These are phyloP conservation scores for Arthrobotrys sphaeroides DNA, from an alignment of 2,329 filamentous ascomycete species.

Conservation along the genomic window DNA sequence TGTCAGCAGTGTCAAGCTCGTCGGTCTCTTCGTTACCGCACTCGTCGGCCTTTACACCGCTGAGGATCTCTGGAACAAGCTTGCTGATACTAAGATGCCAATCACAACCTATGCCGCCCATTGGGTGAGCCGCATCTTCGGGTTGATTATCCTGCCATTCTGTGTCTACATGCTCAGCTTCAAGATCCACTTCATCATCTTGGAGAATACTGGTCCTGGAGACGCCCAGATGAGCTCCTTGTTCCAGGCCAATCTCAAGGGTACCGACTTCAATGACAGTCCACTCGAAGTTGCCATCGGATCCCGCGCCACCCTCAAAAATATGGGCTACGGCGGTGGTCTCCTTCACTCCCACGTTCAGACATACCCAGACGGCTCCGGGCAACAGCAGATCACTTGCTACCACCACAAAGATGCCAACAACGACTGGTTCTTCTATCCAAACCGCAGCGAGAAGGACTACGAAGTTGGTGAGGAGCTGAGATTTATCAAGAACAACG, in stretches of 20 bases:
- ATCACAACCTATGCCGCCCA: conserved; percentile 79
- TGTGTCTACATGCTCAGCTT: conserved; percentile 96
- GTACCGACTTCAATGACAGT: conserved; percentile 92
- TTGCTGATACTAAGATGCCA: conserved; percentile 91
- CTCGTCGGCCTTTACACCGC: conserved; percentile 94
- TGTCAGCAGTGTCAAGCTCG: conserved; percentile 98
- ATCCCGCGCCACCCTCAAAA: conserved; percentile 92
- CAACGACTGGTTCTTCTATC: conserved; percentile 99
- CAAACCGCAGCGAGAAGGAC: conserved; percentile 79
- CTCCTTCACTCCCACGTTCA: conserved; percentile 96
- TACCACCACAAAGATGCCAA: conserved; percentile 99
- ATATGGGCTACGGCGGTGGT: conserved; percentile 98
- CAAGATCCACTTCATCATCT: conserved; percentile 89
- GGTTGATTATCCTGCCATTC: conserved; percentile 86
- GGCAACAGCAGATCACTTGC: conserved; percentile 96
- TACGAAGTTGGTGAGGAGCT: conserved; percentile 77
- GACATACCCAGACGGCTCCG: conserved; percentile 91
- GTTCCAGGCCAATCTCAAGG: conserved; percentile 95
- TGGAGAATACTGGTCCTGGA: conserved; percentile 91
- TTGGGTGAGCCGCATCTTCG: conserved; percentile 79
- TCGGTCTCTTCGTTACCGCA: conserved; percentile 93
- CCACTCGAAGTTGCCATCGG: conserved; percentile 90
- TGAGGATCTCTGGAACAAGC: conserved; percentile 98
- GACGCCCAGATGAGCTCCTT: conserved; percentile 99
- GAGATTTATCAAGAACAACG: conserved; percentile 78